Percentiles rank a stretch among this genome's conserved stretches.
Conservation (phyloP, 2,329 filamentous ascomycete genomes). For the Calonectria leucothoes region DNA sequence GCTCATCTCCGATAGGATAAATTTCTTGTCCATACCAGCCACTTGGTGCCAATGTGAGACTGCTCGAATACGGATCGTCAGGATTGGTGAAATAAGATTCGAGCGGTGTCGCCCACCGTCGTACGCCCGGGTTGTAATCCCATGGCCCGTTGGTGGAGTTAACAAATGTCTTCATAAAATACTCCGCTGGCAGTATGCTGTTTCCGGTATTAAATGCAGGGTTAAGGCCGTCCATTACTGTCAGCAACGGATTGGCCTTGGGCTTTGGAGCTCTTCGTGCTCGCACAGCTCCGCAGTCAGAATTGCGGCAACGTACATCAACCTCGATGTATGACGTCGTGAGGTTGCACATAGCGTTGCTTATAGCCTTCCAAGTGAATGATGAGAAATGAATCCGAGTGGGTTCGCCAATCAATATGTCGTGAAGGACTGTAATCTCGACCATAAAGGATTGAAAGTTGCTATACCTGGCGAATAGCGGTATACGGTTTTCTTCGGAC, state of each 20-base stretch:
- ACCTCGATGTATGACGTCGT: neutral
- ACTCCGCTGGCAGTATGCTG: neutral
- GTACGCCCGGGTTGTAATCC: neutral
- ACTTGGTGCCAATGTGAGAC: neutral
- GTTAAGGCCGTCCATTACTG: neutral
- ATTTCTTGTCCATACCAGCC: neutral
- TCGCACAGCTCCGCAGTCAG: neutral
- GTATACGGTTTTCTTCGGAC: no score
- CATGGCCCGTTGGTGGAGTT: neutral
- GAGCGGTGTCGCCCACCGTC: neutral
- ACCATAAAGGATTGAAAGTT: neutral
- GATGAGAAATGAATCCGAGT: neutral
- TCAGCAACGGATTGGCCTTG: neutral
- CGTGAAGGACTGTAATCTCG: no score
- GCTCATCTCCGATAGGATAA: neutral
- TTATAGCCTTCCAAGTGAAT: neutral
- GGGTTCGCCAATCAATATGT: neutral
- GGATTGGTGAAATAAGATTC: neutral
- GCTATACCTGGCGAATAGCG: no score
- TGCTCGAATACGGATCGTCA: neutral
- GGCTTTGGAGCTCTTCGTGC: neutral
- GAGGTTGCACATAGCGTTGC: neutral
- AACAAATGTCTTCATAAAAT: neutral
- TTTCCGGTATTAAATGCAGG: neutral
- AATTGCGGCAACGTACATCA: neutral